Evolutionary conservation across 2,329 filamentous ascomycete species (phyloP), one percentile per base, ranked within the genome.

Genomic region (Trichoderma aggressivum): DNA sequence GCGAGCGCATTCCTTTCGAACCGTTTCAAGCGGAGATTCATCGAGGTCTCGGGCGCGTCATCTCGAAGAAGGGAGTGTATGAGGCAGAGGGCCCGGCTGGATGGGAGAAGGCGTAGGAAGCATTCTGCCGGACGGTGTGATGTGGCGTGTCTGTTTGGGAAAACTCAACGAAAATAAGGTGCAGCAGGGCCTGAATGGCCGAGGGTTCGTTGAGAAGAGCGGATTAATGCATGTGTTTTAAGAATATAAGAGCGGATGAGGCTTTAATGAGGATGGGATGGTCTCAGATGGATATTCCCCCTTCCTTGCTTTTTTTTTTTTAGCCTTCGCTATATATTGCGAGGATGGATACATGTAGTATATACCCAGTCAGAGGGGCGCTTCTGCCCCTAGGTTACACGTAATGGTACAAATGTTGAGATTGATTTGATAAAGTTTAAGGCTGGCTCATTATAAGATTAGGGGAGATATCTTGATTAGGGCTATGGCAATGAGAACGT

Each of bases 21-120:
- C 92, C 93, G 0, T 97, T 98, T 79, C 96, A 99, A 83, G 93
- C 91, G 3, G 96, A 99, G 82, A 86, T 98, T 7, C 94, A 98
- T 79, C 87, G 85, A 66, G 92, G 91, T 0, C 84, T 99, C 28
- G 96, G 93, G 1, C 93, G 92, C 5, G 92, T 95, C n/a, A 84
- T 98, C 74, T 93, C 93, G 63, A 93, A 91, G 81, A 88, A 85
- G 32, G 92, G 90, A 72, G 82, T 87, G 70, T 97, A 94, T 79
- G 94, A 97, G 77, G 84, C 86, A 0, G 82, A 82, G 2, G 89
- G 89, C 0, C 88, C 88, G 3, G 73, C 75, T 10, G 79, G 83
- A 62, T 89, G 86, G 86, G 84, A 88, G 64, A 81, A 79, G 71
- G 79, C 70, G 12, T 66, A 71, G 70, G 62, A 30, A 32, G 43